Conservation (phyloP, 2,329 filamentous ascomycete species). For the Simplicillium sp. region DNA sequence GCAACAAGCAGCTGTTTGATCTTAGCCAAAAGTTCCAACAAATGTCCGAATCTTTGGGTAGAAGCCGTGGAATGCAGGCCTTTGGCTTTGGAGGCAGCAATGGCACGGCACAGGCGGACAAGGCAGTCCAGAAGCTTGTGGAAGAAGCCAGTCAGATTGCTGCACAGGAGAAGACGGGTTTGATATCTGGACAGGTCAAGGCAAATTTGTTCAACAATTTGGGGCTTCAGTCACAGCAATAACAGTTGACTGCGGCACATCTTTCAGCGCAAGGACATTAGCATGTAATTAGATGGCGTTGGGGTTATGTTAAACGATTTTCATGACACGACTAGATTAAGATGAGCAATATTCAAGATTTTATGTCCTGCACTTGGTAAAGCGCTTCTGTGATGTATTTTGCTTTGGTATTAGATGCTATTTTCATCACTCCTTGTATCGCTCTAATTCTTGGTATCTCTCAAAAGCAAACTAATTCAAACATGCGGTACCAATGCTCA, state of each 20-base stretch:
- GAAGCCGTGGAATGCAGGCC: constrained; percentile 15
- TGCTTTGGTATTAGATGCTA: too few relatives aligned
- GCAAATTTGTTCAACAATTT: constrained; percentile 47
- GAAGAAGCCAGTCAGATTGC: constrained; percentile 52
- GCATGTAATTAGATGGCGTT: neutral
- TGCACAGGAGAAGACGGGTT: constrained; percentile 51
- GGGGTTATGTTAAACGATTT: too few relatives aligned
- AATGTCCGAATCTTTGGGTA: constrained; percentile 31
- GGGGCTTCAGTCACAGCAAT: constrained; percentile 10
- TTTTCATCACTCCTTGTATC: neutral
- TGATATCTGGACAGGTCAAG: constrained; percentile 55
- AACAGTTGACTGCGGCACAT: neutral
- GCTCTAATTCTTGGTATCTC: neutral
- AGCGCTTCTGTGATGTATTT: too few relatives aligned
- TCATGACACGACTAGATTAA: too few relatives aligned
- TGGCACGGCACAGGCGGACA: constrained; percentile 39
- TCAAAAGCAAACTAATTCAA: neutral
- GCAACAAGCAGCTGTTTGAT: constrained; percentile 85
- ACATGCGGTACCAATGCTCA: neutral
- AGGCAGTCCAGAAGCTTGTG: constrained; percentile 49
- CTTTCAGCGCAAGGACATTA: neutral
- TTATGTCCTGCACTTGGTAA: too few relatives aligned
- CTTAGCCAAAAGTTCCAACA: constrained; percentile 73
- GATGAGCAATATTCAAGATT: too few relatives aligned
- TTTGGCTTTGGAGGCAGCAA: constrained; percentile 12